Evolutionary conservation across 306 rosid species (phyloP), one percentile per base, ranked within the genome.

Genomic region (Dryas drummondii): DNA sequence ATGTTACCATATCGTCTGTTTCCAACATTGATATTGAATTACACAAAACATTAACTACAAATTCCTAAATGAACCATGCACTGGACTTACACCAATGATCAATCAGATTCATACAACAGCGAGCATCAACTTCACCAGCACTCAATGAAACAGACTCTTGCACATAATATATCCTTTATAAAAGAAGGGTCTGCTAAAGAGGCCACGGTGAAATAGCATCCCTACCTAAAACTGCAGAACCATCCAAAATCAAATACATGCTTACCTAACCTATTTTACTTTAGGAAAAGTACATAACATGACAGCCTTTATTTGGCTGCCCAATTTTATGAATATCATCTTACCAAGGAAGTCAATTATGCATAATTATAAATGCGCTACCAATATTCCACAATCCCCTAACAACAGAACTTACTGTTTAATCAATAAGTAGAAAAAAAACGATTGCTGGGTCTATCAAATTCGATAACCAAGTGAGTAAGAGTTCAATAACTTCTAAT

Each of bases 111-210:
- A 5, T 40, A n/a, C 62, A 70, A 40, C 1, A 40, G 3, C 7
- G 12, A 54, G 7, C 40, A 70, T n/a, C 14, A 42, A 55, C 42
- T 17, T n/a, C 42, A 3, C 55, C 47, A 44, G 42, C 61, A 42
- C 52, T 41, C 64, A 71, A 41, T 71, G 22, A 8, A 46, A 71
- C 10, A 42, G 44, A 71, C 12, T 55, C 41, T 42, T 42, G 40
- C 16, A 57, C 63, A 57, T 8, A 10, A 57, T 5, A 57, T 10
- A 54, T n/a, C 63, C 2, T 42, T 42, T 15, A 52, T 5, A 5
- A 37, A 70, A 40, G 61, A 69, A 16, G 49, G 42, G 41, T 63
- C 74, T 6, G 62, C 74, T 52, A 70, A 51, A 14, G 9, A 16
- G 62, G 52, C 16, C 15, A 52, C 9, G 42, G 12, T 32, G 19